Evolutionary conservation across 1,139 yeast genomes (phyloP), one percentile per base, ranked within the genome.

Genomic region (Scheffersomyces segobiensis): DNA sequence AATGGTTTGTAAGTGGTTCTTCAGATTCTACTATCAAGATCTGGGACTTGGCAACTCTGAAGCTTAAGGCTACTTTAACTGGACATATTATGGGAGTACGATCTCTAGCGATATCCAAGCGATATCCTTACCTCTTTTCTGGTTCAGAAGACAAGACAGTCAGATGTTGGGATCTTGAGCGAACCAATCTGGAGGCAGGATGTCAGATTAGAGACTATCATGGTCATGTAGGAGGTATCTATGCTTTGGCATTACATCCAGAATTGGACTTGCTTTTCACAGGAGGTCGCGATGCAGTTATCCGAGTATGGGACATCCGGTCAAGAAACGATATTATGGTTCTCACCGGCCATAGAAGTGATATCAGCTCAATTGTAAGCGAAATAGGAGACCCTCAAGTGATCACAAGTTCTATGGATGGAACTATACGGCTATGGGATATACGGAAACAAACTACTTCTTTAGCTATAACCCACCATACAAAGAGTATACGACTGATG

Each of bases 81-180:
- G 98, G 98, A 0, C 99, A 96, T 73, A 84, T 90, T 5, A 90
- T 95, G 97, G 87, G 93, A 0, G 95, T 96, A 1, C 77, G 97
- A 56, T 89, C 93, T 1, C 70, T 95, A 32, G 88, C 83, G 0
- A 83, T 93, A 0, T 91, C 97, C 0, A 75, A 82, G 3, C 78
- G 90, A 58, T 92, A 87, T 67, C 98, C 98, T 0, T 95, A 95
- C 71, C 77, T 96, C 75, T 96, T 93, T 70, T 87, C 96, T 12
- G 96, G 96, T 32, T 91, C 97, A 49, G 98, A 95, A 70, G 99
- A 96, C 73, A 93, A 93, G 71, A 84, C 93, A 49, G 92, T 93
- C n/a, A 86, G 93, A 68, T 93, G 98, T 73, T 96, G 98, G 98
- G 99, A 96, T 75, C 78, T 96, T 66, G 98, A 95, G 71, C 84